Percentiles rank a stretch among this genome's conserved stretches.
phyloP scores from a whole-genome alignment of 2,329 filamentous ascomycete species.

The Fusarium robinianum region DNA sequence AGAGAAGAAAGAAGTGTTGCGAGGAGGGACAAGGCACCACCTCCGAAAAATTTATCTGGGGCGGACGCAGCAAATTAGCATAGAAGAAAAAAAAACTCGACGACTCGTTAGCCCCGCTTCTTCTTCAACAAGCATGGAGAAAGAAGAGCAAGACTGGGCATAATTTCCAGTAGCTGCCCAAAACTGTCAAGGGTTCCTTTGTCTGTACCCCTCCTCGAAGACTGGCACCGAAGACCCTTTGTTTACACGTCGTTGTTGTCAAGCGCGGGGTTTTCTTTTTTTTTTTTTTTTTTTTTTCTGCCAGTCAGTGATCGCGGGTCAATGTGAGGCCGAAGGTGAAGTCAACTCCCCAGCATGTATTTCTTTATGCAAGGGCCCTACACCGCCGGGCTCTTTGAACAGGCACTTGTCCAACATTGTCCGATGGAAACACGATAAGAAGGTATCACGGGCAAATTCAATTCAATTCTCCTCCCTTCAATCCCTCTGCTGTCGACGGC shows the following conservation, averaged over 20 bases:
- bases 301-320: slow-evolving; percentile 13
- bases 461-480: no score
- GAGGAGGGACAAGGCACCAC: slow-evolving; percentile 26
- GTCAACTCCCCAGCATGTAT: no score
- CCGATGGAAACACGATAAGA: no score
- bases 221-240: slow-evolving; percentile 20
- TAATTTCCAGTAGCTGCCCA: no score
- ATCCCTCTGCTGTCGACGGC: no score
- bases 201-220: no score
- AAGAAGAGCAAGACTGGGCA: no score
- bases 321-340: slow-evolving; percentile 9
- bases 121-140: not conserved
- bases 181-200: no score
- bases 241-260: slow-evolving; percentile 23
- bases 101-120: slow-evolving; percentile 31
- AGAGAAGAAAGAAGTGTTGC: slow-evolving; percentile 21
- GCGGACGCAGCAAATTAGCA: slow-evolving; percentile 5
- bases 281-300: slow-evolving; percentile 15
- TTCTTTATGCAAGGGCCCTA: no score
- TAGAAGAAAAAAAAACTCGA: slow-evolving; percentile 13
- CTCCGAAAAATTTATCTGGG: slow-evolving; percentile 30
- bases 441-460: no score
- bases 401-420: no score
- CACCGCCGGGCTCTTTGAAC: no score
- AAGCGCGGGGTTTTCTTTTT: slow-evolving; percentile 31